These are phyloP conservation scores for Vanderwaltozyma verrucispora DNA, from an alignment of 805 yeast genomes.

Conservation along the genomic window DNA sequence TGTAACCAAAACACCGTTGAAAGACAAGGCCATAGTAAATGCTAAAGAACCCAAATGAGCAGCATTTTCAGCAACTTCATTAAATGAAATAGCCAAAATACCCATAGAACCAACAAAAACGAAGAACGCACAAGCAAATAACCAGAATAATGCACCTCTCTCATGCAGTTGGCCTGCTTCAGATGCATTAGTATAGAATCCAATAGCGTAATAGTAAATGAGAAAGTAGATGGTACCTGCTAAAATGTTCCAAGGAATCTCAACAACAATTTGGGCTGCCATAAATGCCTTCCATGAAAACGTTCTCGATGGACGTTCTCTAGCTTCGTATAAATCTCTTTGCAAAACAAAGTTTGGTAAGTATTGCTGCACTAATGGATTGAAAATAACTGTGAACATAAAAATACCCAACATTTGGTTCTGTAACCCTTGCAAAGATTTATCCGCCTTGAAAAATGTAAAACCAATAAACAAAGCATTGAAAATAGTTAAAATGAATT, in stretches of 20 bases:
- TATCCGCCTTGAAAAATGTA: slow-evolving; percentile 59
- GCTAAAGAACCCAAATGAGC: slow-evolving; percentile 48
- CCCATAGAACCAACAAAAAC: slow-evolving; percentile 50
- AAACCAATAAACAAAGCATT: slow-evolving; percentile 64
- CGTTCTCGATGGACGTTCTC: slow-evolving; percentile 66
- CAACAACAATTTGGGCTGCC: slow-evolving; percentile 51
- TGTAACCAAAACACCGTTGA: slow-evolving; percentile 72
- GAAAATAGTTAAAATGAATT: slow-evolving; percentile 40
- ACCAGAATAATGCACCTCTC: slow-evolving; percentile 50
- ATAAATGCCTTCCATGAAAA: slow-evolving; percentile 60
- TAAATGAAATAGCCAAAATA: slow-evolving; percentile 47
- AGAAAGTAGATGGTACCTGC: slow-evolving; percentile 54
- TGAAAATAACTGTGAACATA: slow-evolving; percentile 49
- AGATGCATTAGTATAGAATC: slow-evolving; percentile 55
- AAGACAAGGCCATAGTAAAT: slow-evolving; percentile 53
- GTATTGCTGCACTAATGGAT: slow-evolving; percentile 51
- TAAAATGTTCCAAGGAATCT: slow-evolving; percentile 52
- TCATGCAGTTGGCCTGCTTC: slow-evolving; percentile 37
- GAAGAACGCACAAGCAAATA: slow-evolving; percentile 37
- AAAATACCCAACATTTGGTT: slow-evolving; percentile 73
- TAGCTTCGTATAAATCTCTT: slow-evolving; percentile 58
- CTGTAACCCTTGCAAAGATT: slow-evolving; percentile 60
- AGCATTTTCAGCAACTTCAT: slow-evolving; percentile 50
- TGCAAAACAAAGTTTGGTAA: slow-evolving; percentile 52
- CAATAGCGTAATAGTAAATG: slow-evolving; percentile 64